Evolutionary conservation across 768 basidiomycete genomes (phyloP).

Genomic region (Hebeloma cylindrosporum): DNA sequence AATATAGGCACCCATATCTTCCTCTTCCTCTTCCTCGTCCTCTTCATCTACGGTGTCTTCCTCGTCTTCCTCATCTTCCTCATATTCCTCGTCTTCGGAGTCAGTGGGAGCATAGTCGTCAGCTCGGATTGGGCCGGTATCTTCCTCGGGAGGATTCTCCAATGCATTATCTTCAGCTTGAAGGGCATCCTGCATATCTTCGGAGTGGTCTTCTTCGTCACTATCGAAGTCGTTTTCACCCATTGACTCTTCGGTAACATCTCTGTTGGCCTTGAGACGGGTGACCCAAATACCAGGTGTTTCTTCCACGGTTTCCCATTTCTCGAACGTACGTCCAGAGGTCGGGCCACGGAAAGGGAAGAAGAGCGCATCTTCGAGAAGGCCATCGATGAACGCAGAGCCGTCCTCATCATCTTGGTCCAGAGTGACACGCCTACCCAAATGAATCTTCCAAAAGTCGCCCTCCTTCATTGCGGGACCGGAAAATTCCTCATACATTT

Average conservation of each 20-base stretch:
- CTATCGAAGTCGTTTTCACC: background rate
- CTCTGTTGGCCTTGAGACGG: slow-evolving; percentile 5
- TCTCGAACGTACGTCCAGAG: background rate
- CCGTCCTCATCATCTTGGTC: slow-evolving; percentile 1
- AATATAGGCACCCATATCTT: too few species aligned
- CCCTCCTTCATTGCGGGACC: slow-evolving; percentile 33
- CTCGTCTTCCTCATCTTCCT: background rate
- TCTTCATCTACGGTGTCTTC: background rate
- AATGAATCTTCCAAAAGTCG: slow-evolving; percentile 31
- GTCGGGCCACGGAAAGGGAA: slow-evolving; percentile 16
- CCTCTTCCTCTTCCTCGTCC: background rate
- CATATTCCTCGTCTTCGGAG: slow-evolving; percentile 1
- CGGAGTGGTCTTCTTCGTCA: background rate
- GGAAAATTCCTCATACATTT: slow-evolving; percentile 34
- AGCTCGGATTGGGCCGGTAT: background rate
- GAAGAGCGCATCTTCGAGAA: slow-evolving; percentile 21
- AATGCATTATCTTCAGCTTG: background rate
- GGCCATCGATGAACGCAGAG: background rate
- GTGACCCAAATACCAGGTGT: slow-evolving; percentile 34
- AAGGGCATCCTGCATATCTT: background rate
- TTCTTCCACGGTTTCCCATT: slow-evolving; percentile 34
- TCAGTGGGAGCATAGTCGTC: slow-evolving; percentile 1
- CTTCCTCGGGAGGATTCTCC: background rate
- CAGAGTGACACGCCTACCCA: background rate
- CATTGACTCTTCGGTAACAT: background rate